phyloP scores from a whole-genome alignment of 1,284 basidiomycete species.

The Flammula alnicola region DNA sequence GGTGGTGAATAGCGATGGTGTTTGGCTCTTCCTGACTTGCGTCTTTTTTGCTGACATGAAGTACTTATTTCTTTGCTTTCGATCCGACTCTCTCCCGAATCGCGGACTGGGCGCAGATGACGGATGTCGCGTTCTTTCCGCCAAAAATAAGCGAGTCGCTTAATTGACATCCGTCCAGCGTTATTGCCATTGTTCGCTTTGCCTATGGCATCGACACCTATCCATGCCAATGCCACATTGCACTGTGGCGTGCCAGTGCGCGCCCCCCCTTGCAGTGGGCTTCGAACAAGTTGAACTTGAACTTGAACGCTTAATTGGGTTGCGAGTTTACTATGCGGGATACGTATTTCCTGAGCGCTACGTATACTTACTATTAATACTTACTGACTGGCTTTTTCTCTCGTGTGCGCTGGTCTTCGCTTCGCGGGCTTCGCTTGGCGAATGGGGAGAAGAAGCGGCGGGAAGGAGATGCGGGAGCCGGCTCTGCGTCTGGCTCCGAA shows the following conservation, averaged over 20 bases:
- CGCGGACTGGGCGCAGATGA: conserved; percentile 58
- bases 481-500: background rate
- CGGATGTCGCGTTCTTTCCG: conserved; percentile 48
- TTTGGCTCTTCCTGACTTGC: conserved; percentile 28
- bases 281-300: no score
- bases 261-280: background rate
- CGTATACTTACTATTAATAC: background rate
- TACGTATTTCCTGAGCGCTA: no score
- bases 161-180: background rate
- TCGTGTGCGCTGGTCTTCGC: background rate
- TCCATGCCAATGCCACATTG: background rate
- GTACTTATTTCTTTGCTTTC: background rate
- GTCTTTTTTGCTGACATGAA: conserved; percentile 1
- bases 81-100: conserved; percentile 46
- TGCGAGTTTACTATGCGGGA: no score
- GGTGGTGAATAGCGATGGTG: conserved; percentile 62
- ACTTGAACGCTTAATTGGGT: no score
- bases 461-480: conserved; percentile 1
- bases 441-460: conserved; percentile 33
- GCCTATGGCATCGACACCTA: background rate
- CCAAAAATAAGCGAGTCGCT: conserved; percentile 52
- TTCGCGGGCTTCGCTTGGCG: conserved; percentile 31
- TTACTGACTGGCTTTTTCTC: conserved; percentile 2
- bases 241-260: no score
- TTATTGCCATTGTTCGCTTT: conserved; percentile 8